phyloP scores from a whole-genome alignment of 1,284 basidiomycete species.

The Pseudozyma pruni region DNA sequence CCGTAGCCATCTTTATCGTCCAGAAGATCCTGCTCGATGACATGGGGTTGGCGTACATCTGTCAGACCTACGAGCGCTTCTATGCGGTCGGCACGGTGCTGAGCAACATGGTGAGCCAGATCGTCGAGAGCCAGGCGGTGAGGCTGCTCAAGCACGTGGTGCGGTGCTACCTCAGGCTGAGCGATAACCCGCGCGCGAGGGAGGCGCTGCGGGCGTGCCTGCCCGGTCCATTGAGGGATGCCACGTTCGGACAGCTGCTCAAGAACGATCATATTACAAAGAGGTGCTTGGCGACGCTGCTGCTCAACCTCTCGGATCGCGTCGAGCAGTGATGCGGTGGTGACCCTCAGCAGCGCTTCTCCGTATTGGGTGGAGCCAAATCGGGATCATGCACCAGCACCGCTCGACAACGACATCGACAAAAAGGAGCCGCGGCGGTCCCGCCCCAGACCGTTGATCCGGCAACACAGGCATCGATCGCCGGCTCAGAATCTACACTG shows the following conservation, averaged over 20 bases:
- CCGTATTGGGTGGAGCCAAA: too few species aligned
- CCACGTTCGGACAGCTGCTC: slow-evolving; percentile 88
- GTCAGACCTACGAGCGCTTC: slow-evolving; percentile 98
- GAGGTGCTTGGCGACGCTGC: slow-evolving; percentile 90
- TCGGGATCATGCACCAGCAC: too few species aligned
- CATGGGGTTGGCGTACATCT: slow-evolving; percentile 97
- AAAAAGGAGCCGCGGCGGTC: too few species aligned
- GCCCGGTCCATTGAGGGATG: slow-evolving; percentile 94
- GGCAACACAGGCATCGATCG: too few species aligned
- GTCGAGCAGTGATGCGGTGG: slow-evolving; percentile 63
- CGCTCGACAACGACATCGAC: too few species aligned
- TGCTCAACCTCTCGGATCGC: slow-evolving; percentile 81
- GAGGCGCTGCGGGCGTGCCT: slow-evolving; percentile 95
- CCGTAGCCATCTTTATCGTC: slow-evolving; percentile 99
- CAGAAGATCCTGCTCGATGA: slow-evolving; percentile 99
- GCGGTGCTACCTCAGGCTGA: slow-evolving; percentile 92
- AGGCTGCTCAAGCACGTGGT: slow-evolving; percentile 97
- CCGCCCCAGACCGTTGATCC: too few species aligned
- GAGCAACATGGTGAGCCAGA: slow-evolving; percentile 93
- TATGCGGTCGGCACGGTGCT: slow-evolving; percentile 98
- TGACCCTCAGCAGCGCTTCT: too few species aligned
- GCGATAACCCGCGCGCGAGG: slow-evolving; percentile 95
- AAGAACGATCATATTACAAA: slow-evolving; percentile 70
- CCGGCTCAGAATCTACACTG: too few species aligned
- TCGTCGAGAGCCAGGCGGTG: slow-evolving; percentile 90